phyloP scores from a whole-genome alignment of 495 filamentous ascomycete species.

The Daldinia childiae region DNA sequence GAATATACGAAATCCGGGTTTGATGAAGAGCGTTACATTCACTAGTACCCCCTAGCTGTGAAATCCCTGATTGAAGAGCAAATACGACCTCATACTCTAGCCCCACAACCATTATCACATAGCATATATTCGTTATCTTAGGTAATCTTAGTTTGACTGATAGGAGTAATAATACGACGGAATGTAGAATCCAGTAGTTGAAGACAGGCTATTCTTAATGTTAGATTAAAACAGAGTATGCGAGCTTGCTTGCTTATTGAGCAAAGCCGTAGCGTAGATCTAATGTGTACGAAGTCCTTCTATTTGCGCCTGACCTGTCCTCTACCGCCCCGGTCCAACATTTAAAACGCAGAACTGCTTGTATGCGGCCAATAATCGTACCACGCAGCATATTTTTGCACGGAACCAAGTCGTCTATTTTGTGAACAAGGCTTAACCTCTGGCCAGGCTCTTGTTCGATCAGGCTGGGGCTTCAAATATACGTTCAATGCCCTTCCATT shows the following conservation, averaged over 20 bases:
- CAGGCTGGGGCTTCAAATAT: slow-evolving; percentile 64
- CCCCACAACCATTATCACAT: slow-evolving; percentile 7
- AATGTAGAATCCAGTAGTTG: background rate
- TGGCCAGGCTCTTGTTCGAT: background rate
- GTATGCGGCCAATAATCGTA: background rate
- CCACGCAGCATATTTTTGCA: slow-evolving; percentile 8
- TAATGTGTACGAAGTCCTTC: slow-evolving; percentile 23
- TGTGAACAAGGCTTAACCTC: background rate
- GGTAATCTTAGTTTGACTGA: too few relatives aligned
- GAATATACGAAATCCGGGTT: slow-evolving; percentile 14
- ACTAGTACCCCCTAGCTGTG: slow-evolving; percentile 5
- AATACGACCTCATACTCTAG: background rate
- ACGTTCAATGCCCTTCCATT: slow-evolving; percentile 75
- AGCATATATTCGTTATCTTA: background rate
- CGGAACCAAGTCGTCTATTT: background rate
- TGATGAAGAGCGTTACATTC: slow-evolving; percentile 37
- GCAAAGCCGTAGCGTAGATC: slow-evolving; percentile 5
- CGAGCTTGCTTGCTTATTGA: background rate
- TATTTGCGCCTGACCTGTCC: slow-evolving; percentile 9
- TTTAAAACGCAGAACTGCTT: background rate
- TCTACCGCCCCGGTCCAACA: background rate
- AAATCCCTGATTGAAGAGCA: slow-evolving; percentile 5
- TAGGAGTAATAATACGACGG: background rate
- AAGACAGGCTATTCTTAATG: background rate
- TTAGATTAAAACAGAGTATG: slow-evolving; percentile 20